Conservation (phyloP, 352 stramenopile species). For the Phytopythium helicoides region DNA sequence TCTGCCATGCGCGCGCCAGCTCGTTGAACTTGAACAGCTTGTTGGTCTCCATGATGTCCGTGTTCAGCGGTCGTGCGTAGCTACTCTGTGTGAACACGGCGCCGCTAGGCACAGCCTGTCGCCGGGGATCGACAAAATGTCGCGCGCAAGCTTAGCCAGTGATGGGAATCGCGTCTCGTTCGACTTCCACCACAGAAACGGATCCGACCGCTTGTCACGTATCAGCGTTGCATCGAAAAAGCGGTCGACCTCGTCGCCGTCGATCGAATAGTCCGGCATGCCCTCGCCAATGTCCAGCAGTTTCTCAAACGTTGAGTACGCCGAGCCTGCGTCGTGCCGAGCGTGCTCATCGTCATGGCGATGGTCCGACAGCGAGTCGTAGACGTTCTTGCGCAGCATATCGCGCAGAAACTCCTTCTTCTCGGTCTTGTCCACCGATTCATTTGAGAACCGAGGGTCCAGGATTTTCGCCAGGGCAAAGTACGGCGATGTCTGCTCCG, state of each 20-base stretch:
- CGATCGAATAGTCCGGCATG: slow-evolving; percentile 74
- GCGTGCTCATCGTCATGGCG: slow-evolving; percentile 51
- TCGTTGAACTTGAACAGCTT: slow-evolving; percentile 78
- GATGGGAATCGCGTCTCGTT: slow-evolving; percentile 74
- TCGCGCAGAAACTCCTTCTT: slow-evolving; percentile 78
- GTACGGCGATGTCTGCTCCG: slow-evolving; percentile 62
- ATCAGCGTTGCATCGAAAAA: slow-evolving; percentile 83
- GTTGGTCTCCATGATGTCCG: slow-evolving; percentile 56
- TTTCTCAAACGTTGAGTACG: slow-evolving; percentile 82
- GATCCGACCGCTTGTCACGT: slow-evolving; percentile 75
- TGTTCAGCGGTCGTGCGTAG: slow-evolving; percentile 56
- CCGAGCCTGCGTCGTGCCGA: slow-evolving; percentile 57
- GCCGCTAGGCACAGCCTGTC: slow-evolving; percentile 60
- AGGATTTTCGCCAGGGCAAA: slow-evolving; percentile 76
- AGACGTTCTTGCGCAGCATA: slow-evolving; percentile 72
- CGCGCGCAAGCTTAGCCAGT: slow-evolving; percentile 70
- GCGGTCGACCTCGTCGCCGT: slow-evolving; percentile 76
- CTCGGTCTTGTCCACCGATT: slow-evolving; percentile 68
- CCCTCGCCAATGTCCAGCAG: slow-evolving; percentile 78
- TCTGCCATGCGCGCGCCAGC: slow-evolving; percentile 72
- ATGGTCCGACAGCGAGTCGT: slow-evolving; percentile 54
- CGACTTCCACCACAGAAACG: slow-evolving; percentile 83
- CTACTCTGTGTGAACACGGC: slow-evolving; percentile 69
- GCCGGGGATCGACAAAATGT: slow-evolving; percentile 74
- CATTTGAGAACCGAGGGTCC: slow-evolving; percentile 77